These are phyloP conservation scores for Geotrichum armillariae DNA, from an alignment of 1,139 yeast species.

Conservation along the genomic window DNA sequence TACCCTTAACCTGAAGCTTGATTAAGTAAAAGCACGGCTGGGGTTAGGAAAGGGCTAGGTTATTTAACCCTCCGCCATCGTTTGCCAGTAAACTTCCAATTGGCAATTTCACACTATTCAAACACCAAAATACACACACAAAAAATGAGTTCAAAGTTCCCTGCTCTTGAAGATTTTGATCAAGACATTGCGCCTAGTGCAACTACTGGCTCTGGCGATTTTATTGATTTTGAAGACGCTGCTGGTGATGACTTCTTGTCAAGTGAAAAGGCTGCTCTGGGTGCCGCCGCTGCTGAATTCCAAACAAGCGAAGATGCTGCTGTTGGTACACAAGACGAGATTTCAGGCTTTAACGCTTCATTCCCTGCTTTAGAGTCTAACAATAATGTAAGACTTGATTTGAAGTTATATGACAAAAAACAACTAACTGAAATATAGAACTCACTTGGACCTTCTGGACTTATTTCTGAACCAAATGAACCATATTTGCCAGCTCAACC, in stretches of 20 bases:
- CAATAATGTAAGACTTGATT: neutral
- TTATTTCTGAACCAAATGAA: slow-evolving; percentile 34
- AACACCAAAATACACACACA: no score
- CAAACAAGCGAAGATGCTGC: slow-evolving; percentile 67
- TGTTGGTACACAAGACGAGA: slow-evolving; percentile 51
- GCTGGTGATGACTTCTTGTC: slow-evolving; percentile 64
- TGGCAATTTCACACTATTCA: no score
- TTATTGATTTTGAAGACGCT: slow-evolving; percentile 39
- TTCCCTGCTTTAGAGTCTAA: slow-evolving; percentile 56
- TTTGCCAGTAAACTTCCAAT: no score
- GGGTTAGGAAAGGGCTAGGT: neutral
- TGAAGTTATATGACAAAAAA: no score
- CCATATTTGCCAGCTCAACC: slow-evolving; percentile 35
- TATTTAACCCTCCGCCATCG: neutral
- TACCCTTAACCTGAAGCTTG: neutral
- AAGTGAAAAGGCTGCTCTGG: slow-evolving; percentile 81
- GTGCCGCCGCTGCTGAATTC: slow-evolving; percentile 69
- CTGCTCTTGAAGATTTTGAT: slow-evolving; percentile 63
- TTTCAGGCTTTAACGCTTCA: slow-evolving; percentile 36
- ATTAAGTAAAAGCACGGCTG: slow-evolving; percentile 2
- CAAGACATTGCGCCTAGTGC: slow-evolving; percentile 31
- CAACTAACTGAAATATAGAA: slow-evolving; percentile 60
- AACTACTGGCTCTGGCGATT: slow-evolving; percentile 37
- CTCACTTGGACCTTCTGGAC: slow-evolving; percentile 28
- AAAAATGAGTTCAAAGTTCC: slow-evolving; percentile 82